Conservation (phyloP, 192 early-diverging fungal species). For the Haplosporangium gracile region DNA sequence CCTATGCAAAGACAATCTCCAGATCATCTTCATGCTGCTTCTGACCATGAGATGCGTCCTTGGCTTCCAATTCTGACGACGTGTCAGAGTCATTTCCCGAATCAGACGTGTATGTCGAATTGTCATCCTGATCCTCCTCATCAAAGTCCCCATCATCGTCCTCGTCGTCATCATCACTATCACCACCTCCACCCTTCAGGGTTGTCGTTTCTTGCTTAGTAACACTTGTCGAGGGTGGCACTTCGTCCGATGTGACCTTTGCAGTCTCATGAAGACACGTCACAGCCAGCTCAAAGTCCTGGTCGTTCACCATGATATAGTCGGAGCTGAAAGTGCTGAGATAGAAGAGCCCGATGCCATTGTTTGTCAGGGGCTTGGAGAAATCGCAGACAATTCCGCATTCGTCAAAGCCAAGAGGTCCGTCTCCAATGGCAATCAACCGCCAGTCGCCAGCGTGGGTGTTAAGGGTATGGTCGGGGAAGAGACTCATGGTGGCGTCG, state of each 20-base stretch:
- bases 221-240: background rate
- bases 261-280: constrained; percentile 33
- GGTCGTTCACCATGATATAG: constrained; percentile 53
- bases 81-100: constrained; percentile 5
- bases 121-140: constrained; percentile 7
- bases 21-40: constrained; percentile 12
- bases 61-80: constrained; percentile 1
- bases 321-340: constrained; percentile 54
- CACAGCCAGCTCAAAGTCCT: constrained; percentile 48
- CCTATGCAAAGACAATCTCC: constrained; percentile 21
- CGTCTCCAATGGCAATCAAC: constrained; percentile 50
- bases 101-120: background rate
- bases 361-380: constrained; percentile 31
- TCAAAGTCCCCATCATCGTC: background rate
- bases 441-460: constrained; percentile 52
- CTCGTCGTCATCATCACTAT: background rate
- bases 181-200: background rate
- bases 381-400: constrained; percentile 54
- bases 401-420: constrained; percentile 52
- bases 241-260: background rate
- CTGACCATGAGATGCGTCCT: background rate
- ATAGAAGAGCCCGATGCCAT: constrained; percentile 43
- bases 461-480: constrained; percentile 49
- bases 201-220: background rate
- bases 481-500: constrained; percentile 32